phyloP scores from a whole-genome alignment of 139 green algal species.

The Auxenochlorella pyrenoidosa region DNA sequence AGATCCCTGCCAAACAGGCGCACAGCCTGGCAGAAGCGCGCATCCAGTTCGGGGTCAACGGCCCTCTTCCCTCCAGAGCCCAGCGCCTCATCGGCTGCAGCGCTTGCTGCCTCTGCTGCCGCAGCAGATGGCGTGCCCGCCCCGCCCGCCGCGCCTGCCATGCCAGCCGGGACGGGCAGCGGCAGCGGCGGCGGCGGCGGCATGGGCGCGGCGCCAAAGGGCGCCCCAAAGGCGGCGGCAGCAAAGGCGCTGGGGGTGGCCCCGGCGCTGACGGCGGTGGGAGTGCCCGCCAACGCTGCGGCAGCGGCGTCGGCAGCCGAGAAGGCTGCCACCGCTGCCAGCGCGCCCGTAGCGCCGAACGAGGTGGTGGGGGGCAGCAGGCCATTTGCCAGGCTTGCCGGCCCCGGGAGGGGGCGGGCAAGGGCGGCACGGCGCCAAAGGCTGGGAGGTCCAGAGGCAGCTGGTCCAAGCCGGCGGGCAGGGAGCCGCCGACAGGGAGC shows the following conservation, averaged over 20 bases:
- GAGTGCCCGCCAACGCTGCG: background rate
- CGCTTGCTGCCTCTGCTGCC: background rate
- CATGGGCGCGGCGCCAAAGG: background rate
- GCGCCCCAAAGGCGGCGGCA: background rate
- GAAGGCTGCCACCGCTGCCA: background rate
- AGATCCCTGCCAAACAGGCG: slow-evolving; percentile 59
- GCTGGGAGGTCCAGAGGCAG: background rate
- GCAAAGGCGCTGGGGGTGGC: background rate
- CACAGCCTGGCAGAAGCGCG: slow-evolving; percentile 69
- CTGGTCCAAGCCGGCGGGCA: background rate
- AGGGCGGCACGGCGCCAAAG: background rate
- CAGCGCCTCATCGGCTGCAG: background rate
- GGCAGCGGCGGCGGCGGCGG: background rate
- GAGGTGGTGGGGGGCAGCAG: background rate
- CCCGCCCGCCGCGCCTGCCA: background rate
- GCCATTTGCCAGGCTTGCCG: background rate
- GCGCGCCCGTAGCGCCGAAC: background rate
- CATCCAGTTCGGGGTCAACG: slow-evolving; percentile 40
- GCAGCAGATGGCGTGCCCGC: background rate
- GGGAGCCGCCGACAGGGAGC: background rate
- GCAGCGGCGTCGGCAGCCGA: background rate
- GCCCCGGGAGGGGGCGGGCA: background rate
- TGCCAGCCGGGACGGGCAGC: background rate
- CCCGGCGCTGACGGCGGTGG: background rate
- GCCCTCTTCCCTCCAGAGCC: background rate